Conservation (phyloP, 2,329 filamentous ascomycete genomes). For the Verticillium dahliae region DNA sequence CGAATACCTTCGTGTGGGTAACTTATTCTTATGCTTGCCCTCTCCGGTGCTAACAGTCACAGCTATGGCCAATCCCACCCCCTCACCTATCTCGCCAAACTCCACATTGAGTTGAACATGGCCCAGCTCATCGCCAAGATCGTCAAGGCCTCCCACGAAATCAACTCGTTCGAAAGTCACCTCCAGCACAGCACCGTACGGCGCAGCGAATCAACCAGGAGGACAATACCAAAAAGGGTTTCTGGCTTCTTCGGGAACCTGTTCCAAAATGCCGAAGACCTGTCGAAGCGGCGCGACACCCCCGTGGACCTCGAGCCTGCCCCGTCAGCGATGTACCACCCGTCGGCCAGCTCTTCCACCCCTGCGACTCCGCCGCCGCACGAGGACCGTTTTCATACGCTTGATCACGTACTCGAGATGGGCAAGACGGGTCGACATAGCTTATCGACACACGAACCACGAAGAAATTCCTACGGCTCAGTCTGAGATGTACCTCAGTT, state of each 20-base stretch:
- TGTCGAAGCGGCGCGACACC: background rate
- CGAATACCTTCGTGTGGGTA: conserved; percentile 12
- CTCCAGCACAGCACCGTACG: background rate
- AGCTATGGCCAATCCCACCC: conserved; percentile 33
- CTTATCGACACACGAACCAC: background rate
- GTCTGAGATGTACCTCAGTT: background rate
- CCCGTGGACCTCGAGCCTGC: background rate
- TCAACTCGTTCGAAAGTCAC: background rate
- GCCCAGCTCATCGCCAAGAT: conserved; percentile 41
- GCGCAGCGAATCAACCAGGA: background rate
- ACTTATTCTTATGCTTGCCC: background rate
- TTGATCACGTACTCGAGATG: background rate
- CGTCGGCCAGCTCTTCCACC: background rate
- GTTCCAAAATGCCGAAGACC: background rate
- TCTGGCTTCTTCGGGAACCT: background rate
- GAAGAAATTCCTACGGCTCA: background rate
- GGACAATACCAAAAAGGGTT: background rate
- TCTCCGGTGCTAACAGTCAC: background rate
- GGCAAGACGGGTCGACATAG: background rate
- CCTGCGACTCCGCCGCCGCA: background rate
- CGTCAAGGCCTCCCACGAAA: conserved; percentile 3
- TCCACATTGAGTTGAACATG: conserved; percentile 50
- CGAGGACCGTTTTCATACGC: background rate
- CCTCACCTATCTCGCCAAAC: conserved; percentile 43
- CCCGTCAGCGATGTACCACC: background rate